phyloP scores from a whole-genome alignment of 352 stramenopile genomes.

The Elongisporangium senticosum region DNA sequence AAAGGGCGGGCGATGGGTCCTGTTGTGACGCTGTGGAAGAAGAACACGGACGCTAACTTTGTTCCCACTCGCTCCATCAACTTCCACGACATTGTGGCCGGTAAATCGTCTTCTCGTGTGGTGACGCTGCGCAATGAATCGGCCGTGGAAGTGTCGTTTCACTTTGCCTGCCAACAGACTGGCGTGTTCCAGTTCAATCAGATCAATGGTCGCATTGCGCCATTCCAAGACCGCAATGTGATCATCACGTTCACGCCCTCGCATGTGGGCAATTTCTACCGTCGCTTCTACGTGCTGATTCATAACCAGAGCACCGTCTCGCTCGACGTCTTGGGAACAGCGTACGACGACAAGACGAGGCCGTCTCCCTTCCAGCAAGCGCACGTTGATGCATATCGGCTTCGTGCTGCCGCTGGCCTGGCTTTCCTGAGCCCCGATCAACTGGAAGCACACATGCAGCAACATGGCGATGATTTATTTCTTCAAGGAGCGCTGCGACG shows the following conservation, averaged over 20 bases:
- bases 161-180: conserved; percentile 65
- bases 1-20: conserved; percentile 61
- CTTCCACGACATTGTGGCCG: conserved; percentile 84
- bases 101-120: conserved; percentile 48
- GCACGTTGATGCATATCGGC: conserved; percentile 85
- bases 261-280: conserved; percentile 89
- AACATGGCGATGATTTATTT: conserved; percentile 65
- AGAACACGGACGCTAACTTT: conserved; percentile 70
- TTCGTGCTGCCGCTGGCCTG: conserved; percentile 47
- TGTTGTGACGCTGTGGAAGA: conserved; percentile 73
- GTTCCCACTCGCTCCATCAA: conserved; percentile 77
- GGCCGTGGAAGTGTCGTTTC: conserved; percentile 61
- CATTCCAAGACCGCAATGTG: conserved; percentile 70
- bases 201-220: conserved; percentile 70
- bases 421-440: conserved; percentile 75
- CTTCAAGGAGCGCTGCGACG: conserved; percentile 42
- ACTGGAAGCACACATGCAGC: conserved; percentile 65
- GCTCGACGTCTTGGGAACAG: conserved; percentile 88
- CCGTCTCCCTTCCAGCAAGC: conserved; percentile 89
- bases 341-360: conserved; percentile 83
- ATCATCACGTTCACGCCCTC: conserved; percentile 78
- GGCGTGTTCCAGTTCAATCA: conserved; percentile 86
- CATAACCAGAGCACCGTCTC: conserved; percentile 83
- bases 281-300: conserved; percentile 78
- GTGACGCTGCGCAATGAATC: conserved; percentile 84